A percentile compares a stretch with the other conserved stretches of the same genome.
Evolutionary conservation across 148 eudicot genomes (phyloP).

Genomic region (Chenopodium berlandieri): DNA sequence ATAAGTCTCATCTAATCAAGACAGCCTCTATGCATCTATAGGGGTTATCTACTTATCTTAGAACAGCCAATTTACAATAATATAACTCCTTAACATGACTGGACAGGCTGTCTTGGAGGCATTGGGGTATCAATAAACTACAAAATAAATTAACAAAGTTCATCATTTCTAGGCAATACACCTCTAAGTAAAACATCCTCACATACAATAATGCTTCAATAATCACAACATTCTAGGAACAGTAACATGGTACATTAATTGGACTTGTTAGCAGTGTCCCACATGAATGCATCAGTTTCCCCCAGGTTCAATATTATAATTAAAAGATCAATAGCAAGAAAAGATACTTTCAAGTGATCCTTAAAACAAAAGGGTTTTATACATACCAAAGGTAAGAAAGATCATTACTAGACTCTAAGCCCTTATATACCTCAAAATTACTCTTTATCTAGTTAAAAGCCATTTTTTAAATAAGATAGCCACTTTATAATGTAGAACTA

Average conservation of each 20-base stretch:
- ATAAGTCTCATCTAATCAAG: not conserved
- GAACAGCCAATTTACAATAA: not conserved
- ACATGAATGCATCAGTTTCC: not conserved
- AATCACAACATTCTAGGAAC: not conserved
- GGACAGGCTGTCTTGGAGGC: not conserved
- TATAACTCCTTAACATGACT: not conserved
- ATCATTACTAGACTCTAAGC: not conserved
- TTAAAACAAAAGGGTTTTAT: too few relatives aligned
- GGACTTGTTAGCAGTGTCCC: not conserved
- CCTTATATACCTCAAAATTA: not conserved
- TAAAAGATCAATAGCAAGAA: not conserved
- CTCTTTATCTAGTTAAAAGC: not conserved
- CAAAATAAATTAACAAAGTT: not conserved
- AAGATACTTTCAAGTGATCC: not conserved
- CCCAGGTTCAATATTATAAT: not conserved
- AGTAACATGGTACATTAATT: not conserved
- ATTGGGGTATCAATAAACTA: not conserved
- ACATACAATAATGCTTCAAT: not conserved
- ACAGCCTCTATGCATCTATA: not conserved
- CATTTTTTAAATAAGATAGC: not conserved
- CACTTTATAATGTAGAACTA: too few relatives aligned
- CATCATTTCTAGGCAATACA: not conserved
- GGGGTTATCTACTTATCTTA: not conserved
- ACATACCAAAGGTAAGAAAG: not conserved
- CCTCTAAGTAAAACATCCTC: not conserved